Conservation (phyloP, 1,284 basidiomycete genomes). For the Tilletiaria anomala region DNA sequence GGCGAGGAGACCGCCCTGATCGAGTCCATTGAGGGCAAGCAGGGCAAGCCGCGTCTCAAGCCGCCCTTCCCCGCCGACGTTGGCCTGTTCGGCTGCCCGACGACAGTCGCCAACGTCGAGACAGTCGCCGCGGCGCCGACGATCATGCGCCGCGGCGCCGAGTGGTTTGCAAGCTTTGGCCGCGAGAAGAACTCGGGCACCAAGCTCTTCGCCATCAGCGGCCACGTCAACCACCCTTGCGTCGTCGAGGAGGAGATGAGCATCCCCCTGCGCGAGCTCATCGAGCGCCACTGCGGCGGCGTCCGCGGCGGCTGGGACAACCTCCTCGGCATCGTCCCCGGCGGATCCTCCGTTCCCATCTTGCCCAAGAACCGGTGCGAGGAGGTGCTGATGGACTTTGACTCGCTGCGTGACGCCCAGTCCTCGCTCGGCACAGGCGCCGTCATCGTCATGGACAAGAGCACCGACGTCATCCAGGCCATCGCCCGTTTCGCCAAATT, state of each 20-base stretch:
- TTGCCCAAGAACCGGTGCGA: slow-evolving; percentile 52
- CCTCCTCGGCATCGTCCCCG: slow-evolving; percentile 81
- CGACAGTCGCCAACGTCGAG: slow-evolving; percentile 96
- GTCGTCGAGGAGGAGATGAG: slow-evolving; percentile 99
- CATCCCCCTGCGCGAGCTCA: slow-evolving; percentile 78
- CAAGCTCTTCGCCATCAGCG: slow-evolving; percentile 86
- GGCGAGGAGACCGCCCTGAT: slow-evolving; percentile 97
- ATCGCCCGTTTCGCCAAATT: slow-evolving; percentile 71
- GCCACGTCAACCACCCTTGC: slow-evolving; percentile 95
- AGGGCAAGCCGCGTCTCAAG: slow-evolving; percentile 93
- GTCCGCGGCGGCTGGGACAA: slow-evolving; percentile 92
- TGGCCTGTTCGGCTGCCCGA: slow-evolving; percentile 87
- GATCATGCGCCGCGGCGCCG: slow-evolving; percentile 73
- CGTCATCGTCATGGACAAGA: slow-evolving; percentile 97
- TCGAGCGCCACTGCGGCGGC: slow-evolving; percentile 94
- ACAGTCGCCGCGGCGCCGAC: slow-evolving; percentile 95
- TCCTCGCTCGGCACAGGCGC: slow-evolving; percentile 92
- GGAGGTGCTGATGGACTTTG: slow-evolving; percentile 68
- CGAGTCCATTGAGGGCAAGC: slow-evolving; percentile 89
- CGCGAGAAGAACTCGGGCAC: slow-evolving; percentile 86
- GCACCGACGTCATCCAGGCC: slow-evolving; percentile 67
- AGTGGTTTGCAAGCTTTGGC: slow-evolving; percentile 91
- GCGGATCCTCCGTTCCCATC: slow-evolving; percentile 90
- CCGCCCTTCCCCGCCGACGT: slow-evolving; percentile 99
- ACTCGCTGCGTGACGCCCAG: slow-evolving; percentile 87